These are phyloP conservation scores for Macrophomina tecta DNA, from an alignment of 2,329 filamentous ascomycete genomes.

Conservation along the genomic window DNA sequence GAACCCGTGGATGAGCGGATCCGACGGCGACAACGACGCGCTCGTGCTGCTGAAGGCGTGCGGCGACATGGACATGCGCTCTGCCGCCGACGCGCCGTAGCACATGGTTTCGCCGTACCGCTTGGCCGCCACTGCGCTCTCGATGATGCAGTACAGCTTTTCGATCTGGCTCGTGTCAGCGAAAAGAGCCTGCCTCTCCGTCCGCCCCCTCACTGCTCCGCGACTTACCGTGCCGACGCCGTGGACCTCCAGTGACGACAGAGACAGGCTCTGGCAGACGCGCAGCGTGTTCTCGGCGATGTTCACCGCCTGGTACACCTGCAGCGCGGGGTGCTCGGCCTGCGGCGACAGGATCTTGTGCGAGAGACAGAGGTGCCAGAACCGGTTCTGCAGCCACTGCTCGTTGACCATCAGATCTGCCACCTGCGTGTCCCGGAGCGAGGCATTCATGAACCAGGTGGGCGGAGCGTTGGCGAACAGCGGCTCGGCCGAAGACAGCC, in stretches of 20 bases:
- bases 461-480: slow-evolving; percentile 36
- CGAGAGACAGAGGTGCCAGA: slow-evolving; percentile 50
- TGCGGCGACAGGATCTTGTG: slow-evolving; percentile 37
- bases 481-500: slow-evolving; percentile 20
- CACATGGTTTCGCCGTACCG: slow-evolving; percentile 17
- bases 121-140: slow-evolving; percentile 31
- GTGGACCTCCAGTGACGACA: slow-evolving; percentile 50
- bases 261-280: slow-evolving; percentile 41
- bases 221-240: slow-evolving; percentile 50
- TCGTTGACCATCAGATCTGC: slow-evolving; percentile 52
- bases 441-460: slow-evolving; percentile 44
- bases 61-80: slow-evolving; percentile 10
- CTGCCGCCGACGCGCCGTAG: slow-evolving; percentile 10
- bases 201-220: slow-evolving; percentile 43
- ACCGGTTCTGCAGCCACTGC: slow-evolving; percentile 51
- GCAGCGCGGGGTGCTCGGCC: slow-evolving; percentile 45
- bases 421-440: slow-evolving; percentile 48
- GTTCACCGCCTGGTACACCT: slow-evolving; percentile 44
- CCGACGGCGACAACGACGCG: slow-evolving; percentile 2
- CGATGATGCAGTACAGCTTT: slow-evolving; percentile 22
- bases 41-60: slow-evolving; percentile 12
- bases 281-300: slow-evolving; percentile 45
- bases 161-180: slow-evolving; percentile 19
- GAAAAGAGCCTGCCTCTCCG: neutral
- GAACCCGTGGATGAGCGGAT: slow-evolving; percentile 20